A percentile compares a stretch with the other conserved stretches of the same genome.
phyloP scores from a whole-genome alignment of 805 yeast species.

The Schwanniomyces vanrijiae region DNA sequence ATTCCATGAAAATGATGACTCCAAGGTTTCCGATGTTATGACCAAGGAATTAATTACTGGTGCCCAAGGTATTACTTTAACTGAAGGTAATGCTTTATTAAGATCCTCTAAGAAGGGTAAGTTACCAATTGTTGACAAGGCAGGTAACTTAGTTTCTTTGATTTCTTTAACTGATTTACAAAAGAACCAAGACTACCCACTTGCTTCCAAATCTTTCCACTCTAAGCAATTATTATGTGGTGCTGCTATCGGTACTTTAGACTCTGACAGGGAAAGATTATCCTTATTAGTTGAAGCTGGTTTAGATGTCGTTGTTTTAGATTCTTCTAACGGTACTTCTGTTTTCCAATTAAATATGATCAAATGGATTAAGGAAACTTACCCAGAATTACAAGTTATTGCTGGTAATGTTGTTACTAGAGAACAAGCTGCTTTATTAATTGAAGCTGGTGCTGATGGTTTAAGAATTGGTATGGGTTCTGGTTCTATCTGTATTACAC shows the following conservation, averaged over 20 bases:
- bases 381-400: constrained; percentile 81
- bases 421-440: constrained; percentile 96
- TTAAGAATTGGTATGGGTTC: constrained; percentile 99
- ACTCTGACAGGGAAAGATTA: constrained; percentile 84
- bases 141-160: constrained; percentile 79
- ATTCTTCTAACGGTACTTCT: constrained; percentile 98
- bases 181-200: constrained; percentile 91
- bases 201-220: constrained; percentile 88
- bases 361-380: constrained; percentile 80
- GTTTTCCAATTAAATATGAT: constrained; percentile 92
- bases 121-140: constrained; percentile 83
- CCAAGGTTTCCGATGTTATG: constrained; percentile 78
- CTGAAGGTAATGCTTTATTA: constrained; percentile 87
- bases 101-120: constrained; percentile 96
- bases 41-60: constrained; percentile 86
- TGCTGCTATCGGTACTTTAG: constrained; percentile 96
- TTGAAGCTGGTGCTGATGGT: constrained; percentile 96
- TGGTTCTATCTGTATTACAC: constrained; percentile 98
- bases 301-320: constrained; percentile 91
- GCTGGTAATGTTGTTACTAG: constrained; percentile 99
- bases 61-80: constrained; percentile 72
- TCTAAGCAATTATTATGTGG: constrained; percentile 97
- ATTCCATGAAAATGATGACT: constrained; percentile 74
- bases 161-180: constrained; percentile 95
- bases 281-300: constrained; percentile 89